Evolutionary conservation across 305 asterid genomes (phyloP).

Genomic region (Solanum aculeatissimum): DNA sequence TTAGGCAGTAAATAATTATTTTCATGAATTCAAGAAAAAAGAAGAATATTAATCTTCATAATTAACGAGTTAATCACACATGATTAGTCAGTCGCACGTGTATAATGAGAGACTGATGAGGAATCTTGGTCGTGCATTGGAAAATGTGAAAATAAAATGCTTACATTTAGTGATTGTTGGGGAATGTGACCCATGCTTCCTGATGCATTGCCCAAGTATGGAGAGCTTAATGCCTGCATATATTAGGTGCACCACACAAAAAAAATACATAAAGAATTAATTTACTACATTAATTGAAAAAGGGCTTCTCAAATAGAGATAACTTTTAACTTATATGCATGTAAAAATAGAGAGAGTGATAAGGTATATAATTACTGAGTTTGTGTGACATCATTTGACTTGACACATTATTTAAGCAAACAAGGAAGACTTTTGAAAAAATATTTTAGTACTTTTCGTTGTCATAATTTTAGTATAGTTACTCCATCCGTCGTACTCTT

Average conservation of each 20-base stretch:
- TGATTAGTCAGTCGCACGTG: not conserved
- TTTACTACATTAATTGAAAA: not conserved
- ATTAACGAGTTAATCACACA: not conserved
- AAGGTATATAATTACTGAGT: too few relatives aligned
- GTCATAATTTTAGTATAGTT: too few relatives aligned
- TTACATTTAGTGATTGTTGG: conserved; percentile 18
- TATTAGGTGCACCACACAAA: not conserved
- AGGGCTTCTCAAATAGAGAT: not conserved
- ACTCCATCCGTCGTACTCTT: too few relatives aligned
- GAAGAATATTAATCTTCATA: not conserved
- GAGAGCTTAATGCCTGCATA: conserved; percentile 35
- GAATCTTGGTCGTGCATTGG: not conserved
- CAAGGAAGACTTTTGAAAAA: too few relatives aligned
- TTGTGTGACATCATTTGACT: not conserved
- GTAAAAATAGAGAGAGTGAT: too few relatives aligned
- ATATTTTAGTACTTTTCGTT: too few relatives aligned
- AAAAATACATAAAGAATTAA: not conserved
- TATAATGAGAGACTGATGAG: not conserved
- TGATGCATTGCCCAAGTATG: conserved; percentile 32
- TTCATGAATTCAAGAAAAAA: not conserved
- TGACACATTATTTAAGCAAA: not conserved
- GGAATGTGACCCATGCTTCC: conserved; percentile 23
- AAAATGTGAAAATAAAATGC: not conserved
- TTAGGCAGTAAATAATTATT: not conserved
- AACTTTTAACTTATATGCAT: not conserved